Base-by-base conservation (phyloP, 345 rosid species). In the Brassica juncea region DNA sequence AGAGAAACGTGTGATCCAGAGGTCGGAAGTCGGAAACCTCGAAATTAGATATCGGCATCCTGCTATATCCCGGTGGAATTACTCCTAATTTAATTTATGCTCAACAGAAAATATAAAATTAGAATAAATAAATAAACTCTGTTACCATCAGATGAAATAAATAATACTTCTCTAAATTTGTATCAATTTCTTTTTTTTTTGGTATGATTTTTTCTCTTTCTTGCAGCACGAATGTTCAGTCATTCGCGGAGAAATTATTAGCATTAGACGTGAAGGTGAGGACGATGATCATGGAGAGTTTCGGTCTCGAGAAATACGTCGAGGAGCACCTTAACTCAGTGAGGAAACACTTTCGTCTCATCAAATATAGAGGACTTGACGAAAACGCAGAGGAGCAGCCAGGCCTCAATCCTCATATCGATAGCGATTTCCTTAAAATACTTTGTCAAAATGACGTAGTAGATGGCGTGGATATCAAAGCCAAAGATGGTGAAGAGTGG, bases 201-300 rank as follows among this genome's bases (percentile, higher is more conserved):
- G 32, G 34, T 31, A 31, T 31, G 34, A 31, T 3, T 31, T 31
- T 31, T 78, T 64, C 31, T 25, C 23, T 61, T 3, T 34, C 15
- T 8, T 57, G 11, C 21, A 54, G 59, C 59, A 54, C 83, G 37
- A 73, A 54, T 14, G 54, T 77, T 14, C 67, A 71, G 1, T 35
- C 72, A 0, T 84, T 65, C 58, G 44, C 87, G 0, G 77, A 30
- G 23, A 30, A 61, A 47, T 71, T 77, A 9, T 58, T 80, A 3
- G 85, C 86, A 76, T 12, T 89, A 70, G 81, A 80, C 31, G 71
- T 81, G 58, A 80, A 11, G 68, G 85, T 86, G 76, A 86, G 65
- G 74, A 74, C 80, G 66, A 86, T 87, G 91, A 72, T 86, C 30
- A 79, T 89, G 44, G 91, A 89, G 75, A 87, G 89, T 79, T 87